Evolutionary conservation across 352 stramenopile genomes (phyloP).

Genomic region (Phytophthora idaei): DNA sequence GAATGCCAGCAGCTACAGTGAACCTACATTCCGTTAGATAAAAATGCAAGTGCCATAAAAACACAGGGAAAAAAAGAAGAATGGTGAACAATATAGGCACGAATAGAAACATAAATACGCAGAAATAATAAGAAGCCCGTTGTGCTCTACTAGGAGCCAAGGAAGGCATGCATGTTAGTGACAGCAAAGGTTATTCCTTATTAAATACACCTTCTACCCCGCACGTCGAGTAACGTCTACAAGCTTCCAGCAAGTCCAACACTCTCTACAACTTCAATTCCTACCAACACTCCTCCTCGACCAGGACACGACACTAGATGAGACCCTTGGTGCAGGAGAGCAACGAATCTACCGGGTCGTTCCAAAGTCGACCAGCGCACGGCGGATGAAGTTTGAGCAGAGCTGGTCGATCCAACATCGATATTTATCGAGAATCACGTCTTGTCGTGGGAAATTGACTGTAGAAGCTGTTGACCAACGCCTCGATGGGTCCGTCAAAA

Average conservation of each 20-base stretch:
- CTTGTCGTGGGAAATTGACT: slow-evolving; percentile 26
- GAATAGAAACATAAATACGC: not conserved
- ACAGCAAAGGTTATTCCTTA: not conserved
- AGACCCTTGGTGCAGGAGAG: slow-evolving; percentile 42
- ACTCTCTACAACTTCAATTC: not conserved
- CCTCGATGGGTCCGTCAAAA: slow-evolving; percentile 1
- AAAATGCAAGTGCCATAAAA: not conserved
- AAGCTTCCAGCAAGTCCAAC: too few species aligned
- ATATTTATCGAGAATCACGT: slow-evolving; percentile 16
- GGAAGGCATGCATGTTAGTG: not conserved
- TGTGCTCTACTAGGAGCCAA: not conserved
- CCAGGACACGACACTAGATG: slow-evolving; percentile 10
- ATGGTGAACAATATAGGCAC: not conserved
- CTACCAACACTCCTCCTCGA: not conserved
- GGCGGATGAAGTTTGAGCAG: slow-evolving; percentile 28
- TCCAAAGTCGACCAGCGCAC: slow-evolving; percentile 40
- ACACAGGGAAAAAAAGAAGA: not conserved
- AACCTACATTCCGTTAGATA: not conserved
- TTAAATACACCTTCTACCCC: not conserved
- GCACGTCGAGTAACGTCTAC: not conserved
- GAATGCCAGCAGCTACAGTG: not conserved
- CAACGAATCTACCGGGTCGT: slow-evolving; percentile 28
- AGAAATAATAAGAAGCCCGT: not conserved
- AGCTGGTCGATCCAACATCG: slow-evolving; percentile 12
- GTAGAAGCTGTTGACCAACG: slow-evolving; percentile 32